Percentiles rank a stretch among this genome's conserved stretches.
phyloP scores from a whole-genome alignment of 1,284 basidiomycete species.

The Tilletia walkeri region DNA sequence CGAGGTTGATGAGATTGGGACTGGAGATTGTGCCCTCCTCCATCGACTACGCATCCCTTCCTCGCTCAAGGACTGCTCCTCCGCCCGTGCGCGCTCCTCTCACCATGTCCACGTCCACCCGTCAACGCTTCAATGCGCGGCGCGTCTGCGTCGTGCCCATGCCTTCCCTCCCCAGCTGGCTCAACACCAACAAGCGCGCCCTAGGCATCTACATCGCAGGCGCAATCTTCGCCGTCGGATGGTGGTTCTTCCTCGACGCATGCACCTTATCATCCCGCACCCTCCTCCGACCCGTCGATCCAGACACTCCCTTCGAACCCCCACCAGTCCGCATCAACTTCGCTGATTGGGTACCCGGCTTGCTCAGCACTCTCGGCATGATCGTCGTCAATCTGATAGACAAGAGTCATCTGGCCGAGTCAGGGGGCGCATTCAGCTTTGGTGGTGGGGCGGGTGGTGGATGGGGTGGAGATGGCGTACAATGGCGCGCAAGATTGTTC shows the following conservation, averaged over 20 bases:
- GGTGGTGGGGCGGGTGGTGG: conserved; percentile 37
- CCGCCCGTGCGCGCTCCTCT: too few species aligned
- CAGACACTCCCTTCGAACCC: conserved; percentile 68
- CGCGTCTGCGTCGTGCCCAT: conserved; percentile 68
- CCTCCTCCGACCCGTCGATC: conserved; percentile 57
- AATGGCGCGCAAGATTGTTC: conserved; percentile 84
- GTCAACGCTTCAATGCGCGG: conserved; percentile 72
- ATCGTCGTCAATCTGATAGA: conserved; percentile 90
- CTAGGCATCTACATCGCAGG: conserved; percentile 88
- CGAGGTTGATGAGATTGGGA: not conserved
- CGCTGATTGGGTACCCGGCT: conserved; percentile 91
- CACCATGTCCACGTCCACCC: not conserved
- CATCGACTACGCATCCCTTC: too few species aligned
- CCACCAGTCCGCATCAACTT: conserved; percentile 83
- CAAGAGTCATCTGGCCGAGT: conserved; percentile 77
- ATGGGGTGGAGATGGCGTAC: conserved; percentile 63
- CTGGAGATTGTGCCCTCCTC: too few species aligned
- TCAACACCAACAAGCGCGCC: conserved; percentile 66
- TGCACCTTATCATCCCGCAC: conserved; percentile 69
- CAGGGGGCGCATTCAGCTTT: conserved; percentile 59
- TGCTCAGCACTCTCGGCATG: conserved; percentile 90
- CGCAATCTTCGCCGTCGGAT: conserved; percentile 84
- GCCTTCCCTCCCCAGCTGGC: conserved; percentile 55
- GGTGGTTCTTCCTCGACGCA: conserved; percentile 95
- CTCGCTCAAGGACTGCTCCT: too few species aligned